Base-by-base conservation (phyloP, 2,329 filamentous ascomycete genomes). In the Ampelomyces quisqualis region DNA sequence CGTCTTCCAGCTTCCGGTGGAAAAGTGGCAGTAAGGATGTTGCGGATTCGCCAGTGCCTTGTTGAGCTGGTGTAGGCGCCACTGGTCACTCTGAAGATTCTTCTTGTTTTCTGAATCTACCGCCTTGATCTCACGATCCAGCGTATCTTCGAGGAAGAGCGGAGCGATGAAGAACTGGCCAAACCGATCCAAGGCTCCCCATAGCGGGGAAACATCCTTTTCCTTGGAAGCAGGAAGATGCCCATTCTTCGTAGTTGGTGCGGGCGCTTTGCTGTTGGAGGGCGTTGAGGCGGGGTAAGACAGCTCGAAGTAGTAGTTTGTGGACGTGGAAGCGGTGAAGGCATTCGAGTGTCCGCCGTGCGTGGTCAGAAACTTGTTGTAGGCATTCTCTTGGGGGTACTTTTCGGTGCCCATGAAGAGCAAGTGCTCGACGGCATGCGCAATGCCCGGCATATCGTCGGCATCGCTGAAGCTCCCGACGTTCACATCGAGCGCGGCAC, bases 351-450 rank as follows among this genome's bases (percentile, higher is more conserved):
- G 83, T 40, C 93, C 93, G 7, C 90, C 95, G 67, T 96, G 86
- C 45, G 88, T 79, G 36, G 90, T 87, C 38, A 98, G 80, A 67
- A 95, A 98, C 65, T 91, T 85, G 61, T 88, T 89, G 75, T 98
- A 98, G 52, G 87, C 91, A 69, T 98, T 81, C 43, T 59, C 56
- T 28, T 58, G 51, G 1, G 93, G 93, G 62, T 93, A 98, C 77
- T 97, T 98, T 70, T 95, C 86, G 6, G 93, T 98, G 34, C 93
- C 93, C 93, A 98, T 97, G 74, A 98, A 98, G 17, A 98, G 75
- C 51, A 96, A 74, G 78, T 96, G 91, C 75, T 97, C 91, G 39
- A 97, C 89, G 5, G 90, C 90, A 73, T 97, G 93, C 37, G 91
- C 91, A 81, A 95, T 90, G 45, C 93, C 90, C 10, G 89, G 90